These are phyloP conservation scores for Talaromyces proteolyticus DNA, from an alignment of 495 filamentous ascomycete genomes.

Conservation along the genomic window DNA sequence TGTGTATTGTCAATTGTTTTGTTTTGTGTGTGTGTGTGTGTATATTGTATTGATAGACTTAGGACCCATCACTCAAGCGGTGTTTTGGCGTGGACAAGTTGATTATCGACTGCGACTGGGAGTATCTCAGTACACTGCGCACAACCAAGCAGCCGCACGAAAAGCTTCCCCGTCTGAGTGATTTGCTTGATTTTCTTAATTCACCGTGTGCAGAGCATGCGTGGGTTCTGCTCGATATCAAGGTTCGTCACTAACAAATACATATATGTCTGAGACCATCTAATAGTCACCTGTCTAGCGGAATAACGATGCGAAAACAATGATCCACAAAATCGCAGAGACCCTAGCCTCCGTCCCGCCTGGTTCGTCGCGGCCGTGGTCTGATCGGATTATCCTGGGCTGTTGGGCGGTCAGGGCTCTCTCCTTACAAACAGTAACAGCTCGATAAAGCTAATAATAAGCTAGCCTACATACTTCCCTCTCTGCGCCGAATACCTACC, in stretches of 20 bases:
- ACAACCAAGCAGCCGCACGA: slow-evolving; percentile 64
- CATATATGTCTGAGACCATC: background rate
- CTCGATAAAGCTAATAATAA: slow-evolving; percentile 3
- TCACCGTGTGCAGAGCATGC: slow-evolving; percentile 53
- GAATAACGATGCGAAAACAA: slow-evolving; percentile 61
- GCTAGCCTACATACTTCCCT: slow-evolving; percentile 55
- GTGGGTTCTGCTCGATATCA: slow-evolving; percentile 87
- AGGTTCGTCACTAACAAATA: slow-evolving; percentile 40
- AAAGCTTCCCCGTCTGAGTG: slow-evolving; percentile 66
- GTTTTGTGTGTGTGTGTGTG: background rate
- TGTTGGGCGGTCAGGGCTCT: slow-evolving; percentile 61
- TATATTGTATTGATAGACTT: slow-evolving; percentile 9
- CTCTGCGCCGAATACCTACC: slow-evolving; percentile 57
- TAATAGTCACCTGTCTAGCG: slow-evolving; percentile 24
- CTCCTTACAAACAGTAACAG: background rate
- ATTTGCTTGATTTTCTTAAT: slow-evolving; percentile 68
- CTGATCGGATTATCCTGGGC: slow-evolving; percentile 66
- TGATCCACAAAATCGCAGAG: slow-evolving; percentile 59
- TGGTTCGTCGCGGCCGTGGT: slow-evolving; percentile 58
- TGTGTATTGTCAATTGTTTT: background rate
- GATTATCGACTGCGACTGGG: slow-evolving; percentile 71
- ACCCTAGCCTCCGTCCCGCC: slow-evolving; percentile 48
- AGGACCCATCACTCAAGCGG: slow-evolving; percentile 72
- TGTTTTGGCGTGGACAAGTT: slow-evolving; percentile 69
- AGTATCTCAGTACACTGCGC: slow-evolving; percentile 57